Percentiles rank a stretch among this genome's conserved stretches.
Conservation (phyloP, 1,284 basidiomycete genomes). For the Marasmius oreades region DNA sequence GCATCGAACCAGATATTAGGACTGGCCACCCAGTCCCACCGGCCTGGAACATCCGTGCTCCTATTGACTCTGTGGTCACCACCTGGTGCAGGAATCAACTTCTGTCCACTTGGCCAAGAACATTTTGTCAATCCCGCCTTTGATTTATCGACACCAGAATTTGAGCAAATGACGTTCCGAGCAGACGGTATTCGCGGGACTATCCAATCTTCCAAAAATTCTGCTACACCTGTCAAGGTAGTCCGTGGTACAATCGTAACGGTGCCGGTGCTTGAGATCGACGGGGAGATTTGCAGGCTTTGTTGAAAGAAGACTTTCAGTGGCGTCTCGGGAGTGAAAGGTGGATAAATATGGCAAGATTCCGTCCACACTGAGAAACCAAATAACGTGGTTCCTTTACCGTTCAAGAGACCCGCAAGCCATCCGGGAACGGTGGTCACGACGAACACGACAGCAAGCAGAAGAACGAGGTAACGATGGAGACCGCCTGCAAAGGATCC, state of each 20-base stretch:
- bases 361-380: background rate
- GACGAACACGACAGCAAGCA: conserved; percentile 41
- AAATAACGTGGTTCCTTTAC: background rate
- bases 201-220: conserved; percentile 41
- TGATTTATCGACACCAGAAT: conserved; percentile 13
- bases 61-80: background rate
- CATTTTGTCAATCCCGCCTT: conserved; percentile 29
- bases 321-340: conserved; percentile 57
- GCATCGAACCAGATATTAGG: background rate
- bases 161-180: conserved; percentile 25
- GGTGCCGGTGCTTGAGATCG: conserved; percentile 1
- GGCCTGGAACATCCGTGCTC: background rate
- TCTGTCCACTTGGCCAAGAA: conserved; percentile 25
- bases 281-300: conserved; percentile 27
- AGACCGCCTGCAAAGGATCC: conserved; percentile 18
- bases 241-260: conserved; percentile 27
- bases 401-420: conserved; percentile 14
- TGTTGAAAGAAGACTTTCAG: conserved; percentile 72
- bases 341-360: conserved; percentile 28
- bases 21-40: background rate
- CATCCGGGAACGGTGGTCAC: conserved; percentile 42
- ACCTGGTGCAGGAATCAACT: conserved; percentile 6
- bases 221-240: conserved; percentile 42
- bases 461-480: conserved; percentile 41
- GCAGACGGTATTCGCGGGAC: conserved; percentile 55